Evolutionary conservation across 257 asterid species (phyloP), one percentile per base, ranked within the genome.

Genomic region (Knoxia roxburghii): DNA sequence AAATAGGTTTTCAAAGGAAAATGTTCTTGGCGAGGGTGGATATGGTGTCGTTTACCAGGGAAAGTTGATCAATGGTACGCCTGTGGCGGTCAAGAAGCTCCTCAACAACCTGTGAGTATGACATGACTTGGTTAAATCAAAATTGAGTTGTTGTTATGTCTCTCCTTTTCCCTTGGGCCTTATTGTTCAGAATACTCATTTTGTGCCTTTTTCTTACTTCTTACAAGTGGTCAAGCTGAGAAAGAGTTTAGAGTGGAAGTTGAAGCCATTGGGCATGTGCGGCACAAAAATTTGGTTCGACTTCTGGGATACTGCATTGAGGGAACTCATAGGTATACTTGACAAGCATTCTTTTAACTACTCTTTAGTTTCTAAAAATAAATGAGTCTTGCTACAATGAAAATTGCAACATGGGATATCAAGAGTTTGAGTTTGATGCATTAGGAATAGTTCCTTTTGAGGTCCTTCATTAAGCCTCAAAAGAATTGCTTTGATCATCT

Each of bases 231-330:
- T 50, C 98, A 93, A 90, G 98, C 98, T 20, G 98, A 93, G 76
- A 93, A 86, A 62, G 97, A 93, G 76, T 93, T 93, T 72, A 78
- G 81, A 51, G 98, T 89, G 67, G 98, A 93, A 82, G 98, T 93
- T 54, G 99, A 93, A 76, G 97, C 99, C 61, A 90, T 90, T 69
- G 97, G 97, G 40, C 97, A 93, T 48, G 97, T 92, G 48, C 82
- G 98, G 43, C 98, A 92, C 82, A 93, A 93, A 49, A 93, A 93
- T 71, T 82, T 93, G 88, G 98, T 93, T 79, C 88, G 97, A 46
- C 97, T 93, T 76, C 75, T 93, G 43, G 98, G 98, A 68, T 90
- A 93, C 66, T 93, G 97, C 72, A 85, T 93, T 61, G 98, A 93
- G 90, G 98, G 98, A 87, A 93, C 96, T 76, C 96, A 88, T 75